These are phyloP conservation scores for Fraxinus floribunda DNA, from an alignment of 305 asterid species.

Conservation along the genomic window DNA sequence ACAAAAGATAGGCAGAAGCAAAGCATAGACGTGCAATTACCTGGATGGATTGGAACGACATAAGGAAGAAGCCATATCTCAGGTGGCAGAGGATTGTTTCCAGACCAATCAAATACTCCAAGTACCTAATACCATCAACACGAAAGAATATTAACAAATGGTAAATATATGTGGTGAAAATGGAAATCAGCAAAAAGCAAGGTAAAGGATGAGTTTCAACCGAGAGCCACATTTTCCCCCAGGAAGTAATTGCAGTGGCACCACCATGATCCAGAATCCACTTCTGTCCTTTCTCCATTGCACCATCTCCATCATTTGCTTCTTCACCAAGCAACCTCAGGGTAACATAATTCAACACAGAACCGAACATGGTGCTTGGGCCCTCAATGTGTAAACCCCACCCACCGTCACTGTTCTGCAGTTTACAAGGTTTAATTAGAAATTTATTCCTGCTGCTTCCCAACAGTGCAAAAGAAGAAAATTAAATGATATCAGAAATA, in stretches of 20 bases:
- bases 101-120: slow-evolving; percentile 92
- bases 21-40: slow-evolving; percentile 37
- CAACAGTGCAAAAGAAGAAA: slow-evolving; percentile 14
- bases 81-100: slow-evolving; percentile 95
- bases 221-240: slow-evolving; percentile 99
- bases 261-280: slow-evolving; percentile 91
- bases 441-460: slow-evolving; percentile 18
- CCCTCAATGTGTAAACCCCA: slow-evolving; percentile 98
- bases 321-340: slow-evolving; percentile 95
- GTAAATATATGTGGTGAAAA: background rate
- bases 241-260: slow-evolving; percentile 82
- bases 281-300: slow-evolving; percentile 84
- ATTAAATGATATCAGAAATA: slow-evolving; percentile 9
- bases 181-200: slow-evolving; percentile 15
- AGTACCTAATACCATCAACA: slow-evolving; percentile 57
- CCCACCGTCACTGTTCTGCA: slow-evolving; percentile 88
- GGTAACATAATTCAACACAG: slow-evolving; percentile 78
- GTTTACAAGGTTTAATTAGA: slow-evolving; percentile 27
- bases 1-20: background rate
- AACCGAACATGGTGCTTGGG: slow-evolving; percentile 93
- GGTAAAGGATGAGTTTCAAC: slow-evolving; percentile 39
- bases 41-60: slow-evolving; percentile 90
- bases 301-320: slow-evolving; percentile 81
- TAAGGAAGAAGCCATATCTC: slow-evolving; percentile 94
- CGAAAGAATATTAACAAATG: slow-evolving; percentile 16